Evolutionary conservation across 2,329 filamentous ascomycete species (phyloP).

Genomic region (Talaromyces sp.): DNA sequence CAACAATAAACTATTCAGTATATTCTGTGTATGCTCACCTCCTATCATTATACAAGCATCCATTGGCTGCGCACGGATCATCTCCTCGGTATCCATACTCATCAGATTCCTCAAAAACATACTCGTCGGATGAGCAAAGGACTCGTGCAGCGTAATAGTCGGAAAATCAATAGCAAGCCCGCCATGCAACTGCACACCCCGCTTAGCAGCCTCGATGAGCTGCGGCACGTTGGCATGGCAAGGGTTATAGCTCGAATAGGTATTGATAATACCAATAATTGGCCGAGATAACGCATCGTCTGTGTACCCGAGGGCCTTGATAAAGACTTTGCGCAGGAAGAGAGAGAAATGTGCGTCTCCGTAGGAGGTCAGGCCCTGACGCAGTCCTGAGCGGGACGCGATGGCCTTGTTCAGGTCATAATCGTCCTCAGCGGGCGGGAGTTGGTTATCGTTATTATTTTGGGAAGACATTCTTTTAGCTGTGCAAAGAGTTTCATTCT

Average conservation of each 20-base stretch:
- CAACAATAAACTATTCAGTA: not conserved
- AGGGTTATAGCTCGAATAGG: slow-evolving; percentile 66
- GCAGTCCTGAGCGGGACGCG: slow-evolving; percentile 47
- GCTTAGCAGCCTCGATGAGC: slow-evolving; percentile 63
- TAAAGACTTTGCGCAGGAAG: slow-evolving; percentile 70
- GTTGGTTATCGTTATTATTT: not conserved
- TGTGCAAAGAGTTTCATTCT: not conserved
- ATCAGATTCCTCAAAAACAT: slow-evolving; percentile 71
- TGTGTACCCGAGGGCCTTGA: slow-evolving; percentile 68
- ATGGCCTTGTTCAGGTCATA: slow-evolving; percentile 57
- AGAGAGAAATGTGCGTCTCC: slow-evolving; percentile 70
- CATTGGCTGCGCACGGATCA: slow-evolving; percentile 65
- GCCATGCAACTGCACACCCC: slow-evolving; percentile 61
- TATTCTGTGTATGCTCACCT: slow-evolving; percentile 35
- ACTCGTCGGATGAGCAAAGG: slow-evolving; percentile 63
- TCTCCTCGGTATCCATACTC: slow-evolving; percentile 76
- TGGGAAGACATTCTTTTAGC: not conserved
- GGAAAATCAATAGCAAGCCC: slow-evolving; percentile 67
- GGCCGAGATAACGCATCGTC: slow-evolving; percentile 65
- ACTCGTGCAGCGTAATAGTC: slow-evolving; percentile 66
- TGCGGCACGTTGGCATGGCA: slow-evolving; percentile 69
- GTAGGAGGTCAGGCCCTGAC: slow-evolving; percentile 61
- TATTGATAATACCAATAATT: slow-evolving; percentile 70
- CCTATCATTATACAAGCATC: slow-evolving; percentile 64
- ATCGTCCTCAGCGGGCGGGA: slow-evolving; percentile 27